Conservation (phyloP, 768 basidiomycete genomes). For the Naganishia vishniacii region DNA sequence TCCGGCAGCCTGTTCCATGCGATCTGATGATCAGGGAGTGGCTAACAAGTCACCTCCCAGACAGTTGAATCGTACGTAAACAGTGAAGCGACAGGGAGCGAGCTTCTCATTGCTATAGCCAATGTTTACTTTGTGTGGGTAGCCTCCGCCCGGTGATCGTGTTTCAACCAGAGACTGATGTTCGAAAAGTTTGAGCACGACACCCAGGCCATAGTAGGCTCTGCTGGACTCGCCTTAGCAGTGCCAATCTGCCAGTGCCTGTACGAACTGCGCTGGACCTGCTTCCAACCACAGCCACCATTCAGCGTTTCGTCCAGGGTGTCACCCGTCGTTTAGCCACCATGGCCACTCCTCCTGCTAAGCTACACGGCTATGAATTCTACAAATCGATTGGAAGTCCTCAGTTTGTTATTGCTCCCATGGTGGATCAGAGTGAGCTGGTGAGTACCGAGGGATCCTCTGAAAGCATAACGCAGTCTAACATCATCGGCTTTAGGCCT, state of each 20-base stretch:
- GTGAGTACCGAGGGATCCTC: conserved; percentile 59
- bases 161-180: no score
- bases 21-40: no score
- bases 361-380: conserved; percentile 68
- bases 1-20: neutral
- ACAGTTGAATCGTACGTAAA: conserved; percentile 77
- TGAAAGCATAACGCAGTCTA: no score
- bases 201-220: no score
- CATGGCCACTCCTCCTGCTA: conserved; percentile 24
- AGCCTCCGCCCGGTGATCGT: no score
- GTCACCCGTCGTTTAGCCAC: conserved; percentile 1
- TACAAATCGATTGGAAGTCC: conserved; percentile 76
- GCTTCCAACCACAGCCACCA: no score
- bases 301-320: neutral
- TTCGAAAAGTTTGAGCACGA: no score
- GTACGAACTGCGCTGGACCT: no score
- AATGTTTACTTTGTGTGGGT: conserved; percentile 30
- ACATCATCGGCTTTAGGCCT: no score
- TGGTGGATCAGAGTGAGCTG: conserved; percentile 97
- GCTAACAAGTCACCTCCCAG: no score
- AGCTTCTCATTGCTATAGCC: conserved; percentile 71
- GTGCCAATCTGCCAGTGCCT: no score
- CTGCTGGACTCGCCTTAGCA: no score
- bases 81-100: conserved; percentile 71
- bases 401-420: conserved; percentile 87